Evolutionary conservation across 2,329 filamentous ascomycete genomes (phyloP).

Genomic region (Aspergillus jensenii): DNA sequence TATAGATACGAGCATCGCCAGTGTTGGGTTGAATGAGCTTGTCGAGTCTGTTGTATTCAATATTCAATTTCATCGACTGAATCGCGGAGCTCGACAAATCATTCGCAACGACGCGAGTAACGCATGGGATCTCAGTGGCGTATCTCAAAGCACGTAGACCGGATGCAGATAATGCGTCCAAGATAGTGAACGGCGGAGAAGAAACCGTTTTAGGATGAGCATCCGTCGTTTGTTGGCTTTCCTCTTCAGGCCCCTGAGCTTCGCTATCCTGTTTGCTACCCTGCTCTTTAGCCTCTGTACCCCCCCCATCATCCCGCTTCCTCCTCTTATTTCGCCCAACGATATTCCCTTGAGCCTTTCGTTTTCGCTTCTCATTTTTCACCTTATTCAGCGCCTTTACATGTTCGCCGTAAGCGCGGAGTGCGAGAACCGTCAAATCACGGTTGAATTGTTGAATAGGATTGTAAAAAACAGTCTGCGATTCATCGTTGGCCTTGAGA

Average conservation of each 20-base stretch:
- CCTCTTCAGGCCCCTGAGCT: constrained; percentile 12
- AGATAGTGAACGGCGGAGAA: constrained; percentile 67
- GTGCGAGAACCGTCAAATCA: constrained; percentile 87
- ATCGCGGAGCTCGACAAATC: constrained; percentile 79
- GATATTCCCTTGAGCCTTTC: constrained; percentile 34
- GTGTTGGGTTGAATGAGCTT: constrained; percentile 70
- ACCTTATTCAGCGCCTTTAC: constrained; percentile 54
- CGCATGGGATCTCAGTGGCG: constrained; percentile 83
- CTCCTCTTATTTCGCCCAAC: constrained; percentile 37
- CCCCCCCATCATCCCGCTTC: constrained; percentile 33
- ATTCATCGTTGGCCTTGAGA: constrained; percentile 56
- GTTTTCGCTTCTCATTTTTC: constrained; percentile 43
- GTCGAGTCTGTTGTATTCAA: constrained; percentile 74
- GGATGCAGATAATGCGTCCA: constrained; percentile 92
- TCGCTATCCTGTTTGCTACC: constrained; percentile 21
- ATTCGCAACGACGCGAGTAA: constrained; percentile 81
- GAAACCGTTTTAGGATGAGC: constrained; percentile 31
- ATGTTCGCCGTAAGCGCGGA: constrained; percentile 82
- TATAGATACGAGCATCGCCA: constrained; percentile 84
- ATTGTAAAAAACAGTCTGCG: constrained; percentile 92
- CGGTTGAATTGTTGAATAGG: constrained; percentile 99
- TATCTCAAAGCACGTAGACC: constrained; percentile 89
- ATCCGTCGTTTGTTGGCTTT: constrained; percentile 12
- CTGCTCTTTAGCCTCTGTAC: constrained; percentile 16
- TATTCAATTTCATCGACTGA: constrained; percentile 78